phyloP scores from a whole-genome alignment of 1,139 yeast species.

The Yamadazyma mexicana region DNA sequence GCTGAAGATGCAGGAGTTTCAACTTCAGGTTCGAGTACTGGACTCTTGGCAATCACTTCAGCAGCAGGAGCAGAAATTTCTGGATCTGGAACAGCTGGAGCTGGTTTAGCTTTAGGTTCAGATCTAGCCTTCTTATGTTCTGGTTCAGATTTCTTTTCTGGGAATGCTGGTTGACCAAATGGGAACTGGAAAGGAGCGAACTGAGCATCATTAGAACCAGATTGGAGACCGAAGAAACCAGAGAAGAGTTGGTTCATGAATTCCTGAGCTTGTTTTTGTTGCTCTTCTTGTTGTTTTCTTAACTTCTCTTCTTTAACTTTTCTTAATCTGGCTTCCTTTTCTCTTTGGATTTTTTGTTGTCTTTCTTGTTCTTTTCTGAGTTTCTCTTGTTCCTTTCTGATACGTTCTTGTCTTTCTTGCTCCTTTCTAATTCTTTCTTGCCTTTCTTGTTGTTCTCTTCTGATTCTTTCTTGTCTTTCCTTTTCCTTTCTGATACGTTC shows the following conservation, averaged over 20 bases:
- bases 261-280: constrained; percentile 16
- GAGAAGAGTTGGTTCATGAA: constrained; percentile 13
- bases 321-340: constrained; percentile 17
- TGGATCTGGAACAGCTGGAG: constrained; percentile 5
- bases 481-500: constrained; percentile 10
- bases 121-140: constrained; percentile 1
- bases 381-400: constrained; percentile 11
- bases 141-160: constrained; percentile 2
- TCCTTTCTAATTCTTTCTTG: constrained; percentile 16
- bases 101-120: constrained; percentile 1
- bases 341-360: constrained; percentile 16
- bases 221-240: constrained; percentile 11
- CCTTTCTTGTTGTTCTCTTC: constrained; percentile 15
- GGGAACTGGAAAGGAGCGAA: constrained; percentile 1
- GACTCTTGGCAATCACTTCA: constrained; percentile 12
- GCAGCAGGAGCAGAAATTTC: constrained; percentile 12
- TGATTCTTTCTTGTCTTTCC: constrained; percentile 15
- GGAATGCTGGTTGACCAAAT: not conserved
- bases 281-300: constrained; percentile 21
- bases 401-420: constrained; percentile 14
- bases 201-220: not conserved
- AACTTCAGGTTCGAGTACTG: constrained; percentile 13
- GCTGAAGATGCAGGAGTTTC: constrained; percentile 13
- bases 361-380: constrained; percentile 16
- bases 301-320: constrained; percentile 17